Conservation (phyloP, 2,329 filamentous ascomycete genomes). For the Alternaria infectoria region DNA sequence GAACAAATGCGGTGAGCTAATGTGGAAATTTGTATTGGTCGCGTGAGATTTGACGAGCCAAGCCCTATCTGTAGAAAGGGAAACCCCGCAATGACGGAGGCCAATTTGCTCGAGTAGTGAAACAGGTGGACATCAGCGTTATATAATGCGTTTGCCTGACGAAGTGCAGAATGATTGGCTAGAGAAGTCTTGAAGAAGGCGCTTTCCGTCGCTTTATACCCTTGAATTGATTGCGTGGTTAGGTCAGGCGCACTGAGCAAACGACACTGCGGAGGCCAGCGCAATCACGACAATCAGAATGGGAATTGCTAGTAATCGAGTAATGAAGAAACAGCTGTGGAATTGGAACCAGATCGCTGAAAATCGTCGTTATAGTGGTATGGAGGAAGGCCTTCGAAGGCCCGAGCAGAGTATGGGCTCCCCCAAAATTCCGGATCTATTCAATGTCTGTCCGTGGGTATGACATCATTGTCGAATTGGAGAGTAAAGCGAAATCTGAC, state of each 20-base stretch:
- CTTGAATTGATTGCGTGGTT: background rate
- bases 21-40: background rate
- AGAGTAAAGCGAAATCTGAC: conserved; percentile 23
- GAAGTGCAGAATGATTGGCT: background rate
- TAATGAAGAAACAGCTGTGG: background rate
- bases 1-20: background rate
- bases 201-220: background rate
- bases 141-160: background rate
- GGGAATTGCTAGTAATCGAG: too few relatives aligned
- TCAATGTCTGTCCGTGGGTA: background rate
- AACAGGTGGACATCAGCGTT: background rate
- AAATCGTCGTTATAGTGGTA: background rate
- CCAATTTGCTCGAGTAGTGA: background rate
- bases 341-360: background rate
- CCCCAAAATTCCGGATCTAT: background rate
- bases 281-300: background rate
- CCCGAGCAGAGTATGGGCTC: background rate
- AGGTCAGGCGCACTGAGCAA: background rate
- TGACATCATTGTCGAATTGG: conserved; percentile 2
- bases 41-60: background rate
- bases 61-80: background rate
- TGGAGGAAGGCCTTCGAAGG: background rate
- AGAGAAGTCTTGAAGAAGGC: background rate
- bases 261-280: background rate
- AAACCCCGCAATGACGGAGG: background rate